Percentiles rank a stretch among this genome's conserved stretches.
Conservation (phyloP, 148 eudicot species). For the Drosera capensis region DNA sequence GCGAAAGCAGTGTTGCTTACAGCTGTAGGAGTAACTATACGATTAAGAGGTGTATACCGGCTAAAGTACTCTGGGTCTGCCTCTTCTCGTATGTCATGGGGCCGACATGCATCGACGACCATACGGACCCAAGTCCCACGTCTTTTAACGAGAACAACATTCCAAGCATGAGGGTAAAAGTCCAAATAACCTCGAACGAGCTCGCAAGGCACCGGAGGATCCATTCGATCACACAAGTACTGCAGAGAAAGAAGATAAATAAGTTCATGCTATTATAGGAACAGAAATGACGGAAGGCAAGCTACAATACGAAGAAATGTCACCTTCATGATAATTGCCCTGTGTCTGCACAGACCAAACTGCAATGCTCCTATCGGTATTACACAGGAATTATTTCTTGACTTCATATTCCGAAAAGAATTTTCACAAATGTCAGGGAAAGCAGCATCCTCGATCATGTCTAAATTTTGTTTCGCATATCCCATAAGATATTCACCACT, state of each 20-base stretch:
- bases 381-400: conserved; percentile 44
- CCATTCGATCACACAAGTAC: conserved; percentile 93
- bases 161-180: conserved; percentile 95
- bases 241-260: conserved; percentile 12
- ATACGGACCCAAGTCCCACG: conserved; percentile 71
- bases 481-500: conserved; percentile 23
- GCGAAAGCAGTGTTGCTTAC: conserved; percentile 16
- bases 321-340: conserved; percentile 91
- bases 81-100: conserved; percentile 79
- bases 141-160: conserved; percentile 46
- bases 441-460: conserved; percentile 34
- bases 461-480: conserved; percentile 18
- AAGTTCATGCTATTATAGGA: background rate
- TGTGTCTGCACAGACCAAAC: conserved; percentile 87
- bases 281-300: background rate
- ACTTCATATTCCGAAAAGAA: conserved; percentile 49
- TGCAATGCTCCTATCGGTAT: conserved; percentile 83
- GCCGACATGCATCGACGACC: conserved; percentile 92
- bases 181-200: conserved; percentile 88
- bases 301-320: background rate
- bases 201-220: conserved; percentile 94
- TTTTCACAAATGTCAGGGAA: conserved; percentile 60
- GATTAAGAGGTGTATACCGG: conserved; percentile 74
- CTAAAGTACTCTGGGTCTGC: conserved; percentile 73
- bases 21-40: conserved; percentile 26